These are phyloP conservation scores for Pseudonectria buxi DNA, from an alignment of 2,329 filamentous ascomycete species.

Conservation along the genomic window DNA sequence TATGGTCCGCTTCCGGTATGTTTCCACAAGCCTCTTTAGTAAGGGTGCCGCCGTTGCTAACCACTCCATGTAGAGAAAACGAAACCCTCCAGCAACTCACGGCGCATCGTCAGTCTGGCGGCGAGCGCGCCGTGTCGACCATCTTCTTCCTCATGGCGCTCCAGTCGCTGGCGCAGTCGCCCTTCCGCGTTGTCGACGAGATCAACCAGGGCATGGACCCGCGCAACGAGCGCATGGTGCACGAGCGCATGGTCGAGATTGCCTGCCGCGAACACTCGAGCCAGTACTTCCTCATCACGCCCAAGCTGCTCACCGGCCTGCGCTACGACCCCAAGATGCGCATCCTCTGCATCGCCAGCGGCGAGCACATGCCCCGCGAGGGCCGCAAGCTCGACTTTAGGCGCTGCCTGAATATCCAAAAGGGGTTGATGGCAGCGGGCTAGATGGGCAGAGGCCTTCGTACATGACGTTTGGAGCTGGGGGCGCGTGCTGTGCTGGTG, in stretches of 20 bases:
- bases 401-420: constrained; percentile 39
- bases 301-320: constrained; percentile 81
- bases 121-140: constrained; percentile 91
- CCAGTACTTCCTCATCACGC: constrained; percentile 95
- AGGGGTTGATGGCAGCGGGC: constrained; percentile 28
- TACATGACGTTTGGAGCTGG: neutral
- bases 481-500: no score
- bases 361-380: constrained; percentile 61
- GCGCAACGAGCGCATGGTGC: constrained; percentile 95
- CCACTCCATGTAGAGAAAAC: constrained; percentile 50
- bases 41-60: neutral
- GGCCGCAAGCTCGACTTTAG: constrained; percentile 44
- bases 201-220: constrained; percentile 99
- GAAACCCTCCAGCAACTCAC: constrained; percentile 81
- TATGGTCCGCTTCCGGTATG: constrained; percentile 86
- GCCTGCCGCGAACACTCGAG: constrained; percentile 76
- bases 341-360: constrained; percentile 87
- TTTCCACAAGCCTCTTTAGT: constrained; percentile 6
- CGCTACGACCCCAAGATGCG: constrained; percentile 88
- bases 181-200: constrained; percentile 97
- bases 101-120: constrained; percentile 89
- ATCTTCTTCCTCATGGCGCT: constrained; percentile 99
- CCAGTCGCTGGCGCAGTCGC: constrained; percentile 85
- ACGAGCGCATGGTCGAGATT: constrained; percentile 96
- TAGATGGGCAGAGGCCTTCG: constrained; percentile 1